These are phyloP conservation scores for Calophaca sinica DNA, from an alignment of 306 rosid genomes.

Conservation along the genomic window DNA sequence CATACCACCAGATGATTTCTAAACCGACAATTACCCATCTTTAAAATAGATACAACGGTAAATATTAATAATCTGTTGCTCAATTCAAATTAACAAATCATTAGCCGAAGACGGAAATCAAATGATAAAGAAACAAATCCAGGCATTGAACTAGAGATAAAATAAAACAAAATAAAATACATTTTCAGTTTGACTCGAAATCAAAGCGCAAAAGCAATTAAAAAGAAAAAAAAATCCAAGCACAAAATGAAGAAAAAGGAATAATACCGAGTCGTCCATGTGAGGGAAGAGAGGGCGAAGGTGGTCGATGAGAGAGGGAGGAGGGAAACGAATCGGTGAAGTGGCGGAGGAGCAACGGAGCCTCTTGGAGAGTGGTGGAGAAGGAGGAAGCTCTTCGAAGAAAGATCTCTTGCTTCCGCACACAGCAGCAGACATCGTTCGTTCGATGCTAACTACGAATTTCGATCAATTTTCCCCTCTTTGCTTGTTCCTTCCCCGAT, in stretches of 20 bases:
- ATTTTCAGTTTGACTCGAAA: neutral
- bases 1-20: too few relatives aligned
- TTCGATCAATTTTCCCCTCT: constrained; percentile 35
- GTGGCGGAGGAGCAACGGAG: constrained; percentile 86
- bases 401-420: constrained; percentile 98
- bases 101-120: neutral
- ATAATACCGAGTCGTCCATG: constrained; percentile 68
- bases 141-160: neutral
- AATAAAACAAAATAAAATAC: neutral
- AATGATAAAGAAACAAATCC: neutral
- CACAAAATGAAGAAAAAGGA: neutral
- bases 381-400: constrained; percentile 94
- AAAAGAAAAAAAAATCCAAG: neutral
- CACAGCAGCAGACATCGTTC: constrained; percentile 98
- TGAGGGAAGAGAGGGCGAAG: constrained; percentile 77
- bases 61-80: neutral
- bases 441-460: constrained; percentile 38
- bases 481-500: neutral
- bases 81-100: neutral
- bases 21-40: neutral
- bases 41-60: neutral
- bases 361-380: constrained; percentile 88
- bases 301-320: constrained; percentile 69
- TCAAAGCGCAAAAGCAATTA: neutral
- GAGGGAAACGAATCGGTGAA: constrained; percentile 74